phyloP scores from a whole-genome alignment of 805 yeast genomes.

The Yarrowia sp. region DNA sequence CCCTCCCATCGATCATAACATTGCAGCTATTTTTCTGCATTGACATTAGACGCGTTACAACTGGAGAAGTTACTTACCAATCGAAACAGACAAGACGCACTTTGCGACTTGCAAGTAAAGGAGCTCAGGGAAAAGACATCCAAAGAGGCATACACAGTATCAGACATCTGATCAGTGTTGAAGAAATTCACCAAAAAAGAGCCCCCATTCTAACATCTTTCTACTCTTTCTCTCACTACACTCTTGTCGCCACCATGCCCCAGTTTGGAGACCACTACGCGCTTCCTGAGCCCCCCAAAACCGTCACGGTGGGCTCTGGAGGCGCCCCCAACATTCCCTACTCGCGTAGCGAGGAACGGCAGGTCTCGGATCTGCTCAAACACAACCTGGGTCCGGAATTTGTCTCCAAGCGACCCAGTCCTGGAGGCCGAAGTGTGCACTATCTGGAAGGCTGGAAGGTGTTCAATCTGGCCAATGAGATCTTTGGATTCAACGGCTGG shows the following conservation, averaged over 20 bases:
- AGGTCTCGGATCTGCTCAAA: slow-evolving; percentile 27
- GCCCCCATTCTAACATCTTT: too few species aligned
- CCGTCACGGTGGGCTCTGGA: slow-evolving; percentile 1
- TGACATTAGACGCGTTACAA: slow-evolving; percentile 3
- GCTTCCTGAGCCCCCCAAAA: slow-evolving; percentile 24
- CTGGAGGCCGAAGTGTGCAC: slow-evolving; percentile 59
- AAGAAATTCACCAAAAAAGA: too few species aligned
- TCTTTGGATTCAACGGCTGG: slow-evolving; percentile 85
- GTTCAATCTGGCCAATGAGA: slow-evolving; percentile 71
- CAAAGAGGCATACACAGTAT: too few species aligned
- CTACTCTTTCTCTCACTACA: too few species aligned
- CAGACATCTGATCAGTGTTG: too few species aligned
- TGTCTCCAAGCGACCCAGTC: slow-evolving; percentile 63
- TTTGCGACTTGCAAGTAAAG: too few species aligned
- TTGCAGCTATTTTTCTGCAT: slow-evolving; percentile 26
- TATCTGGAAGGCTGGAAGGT: slow-evolving; percentile 81
- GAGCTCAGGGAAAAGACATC: too few species aligned
- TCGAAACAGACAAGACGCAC: too few species aligned
- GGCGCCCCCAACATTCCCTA: slow-evolving; percentile 25
- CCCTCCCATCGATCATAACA: slow-evolving; percentile 19
- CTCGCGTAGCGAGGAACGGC: slow-evolving; percentile 27
- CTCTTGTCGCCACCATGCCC: slow-evolving; percentile 17
- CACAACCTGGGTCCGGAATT: slow-evolving; percentile 50
- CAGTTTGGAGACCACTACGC: slow-evolving; percentile 38
- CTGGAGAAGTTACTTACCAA: too few species aligned